phyloP scores from a whole-genome alignment of 2,329 filamentous ascomycete genomes.

The Fusarium kyushuense region DNA sequence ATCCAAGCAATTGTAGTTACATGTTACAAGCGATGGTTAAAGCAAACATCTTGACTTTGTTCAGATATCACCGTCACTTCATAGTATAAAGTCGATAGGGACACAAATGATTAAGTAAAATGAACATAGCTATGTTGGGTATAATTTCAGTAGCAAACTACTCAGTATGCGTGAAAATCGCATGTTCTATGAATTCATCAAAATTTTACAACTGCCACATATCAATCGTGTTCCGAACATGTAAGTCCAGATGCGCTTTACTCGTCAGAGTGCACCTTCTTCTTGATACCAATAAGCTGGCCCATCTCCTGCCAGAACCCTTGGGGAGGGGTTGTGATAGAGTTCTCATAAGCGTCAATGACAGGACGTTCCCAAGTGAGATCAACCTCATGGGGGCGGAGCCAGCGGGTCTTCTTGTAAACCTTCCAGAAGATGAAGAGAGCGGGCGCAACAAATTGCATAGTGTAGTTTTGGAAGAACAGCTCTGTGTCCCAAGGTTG shows the following conservation, averaged over 20 bases:
- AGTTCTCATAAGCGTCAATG: slow-evolving; percentile 69
- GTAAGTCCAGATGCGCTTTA: not conserved
- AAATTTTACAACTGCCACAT: slow-evolving; percentile 19
- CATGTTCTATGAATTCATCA: slow-evolving; percentile 29
- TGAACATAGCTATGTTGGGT: slow-evolving; percentile 41
- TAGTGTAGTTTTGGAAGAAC: slow-evolving; percentile 68
- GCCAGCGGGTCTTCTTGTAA: slow-evolving; percentile 67
- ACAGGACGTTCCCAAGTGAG: slow-evolving; percentile 70
- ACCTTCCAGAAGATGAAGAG: slow-evolving; percentile 73
- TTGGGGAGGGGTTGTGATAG: slow-evolving; percentile 61
- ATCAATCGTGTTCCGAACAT: slow-evolving; percentile 8
- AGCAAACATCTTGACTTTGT: not conserved
- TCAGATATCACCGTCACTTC: not conserved
- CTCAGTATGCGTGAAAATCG: slow-evolving; percentile 21
- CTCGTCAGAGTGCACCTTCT: slow-evolving; percentile 18
- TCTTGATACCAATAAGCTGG: slow-evolving; percentile 35
- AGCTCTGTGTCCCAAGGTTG: slow-evolving; percentile 60
- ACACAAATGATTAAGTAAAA: not conserved
- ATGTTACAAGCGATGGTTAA: not conserved
- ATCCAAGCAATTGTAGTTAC: not conserved
- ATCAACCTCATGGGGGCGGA: slow-evolving; percentile 67
- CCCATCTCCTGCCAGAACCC: slow-evolving; percentile 68
- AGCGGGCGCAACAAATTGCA: slow-evolving; percentile 65
- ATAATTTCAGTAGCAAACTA: slow-evolving; percentile 40
- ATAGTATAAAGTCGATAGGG: not conserved